Percentiles rank a stretch among this genome's conserved stretches.
Conservation (phyloP, 2,329 filamentous ascomycete genomes). For the Fonsecaea pugnacius region DNA sequence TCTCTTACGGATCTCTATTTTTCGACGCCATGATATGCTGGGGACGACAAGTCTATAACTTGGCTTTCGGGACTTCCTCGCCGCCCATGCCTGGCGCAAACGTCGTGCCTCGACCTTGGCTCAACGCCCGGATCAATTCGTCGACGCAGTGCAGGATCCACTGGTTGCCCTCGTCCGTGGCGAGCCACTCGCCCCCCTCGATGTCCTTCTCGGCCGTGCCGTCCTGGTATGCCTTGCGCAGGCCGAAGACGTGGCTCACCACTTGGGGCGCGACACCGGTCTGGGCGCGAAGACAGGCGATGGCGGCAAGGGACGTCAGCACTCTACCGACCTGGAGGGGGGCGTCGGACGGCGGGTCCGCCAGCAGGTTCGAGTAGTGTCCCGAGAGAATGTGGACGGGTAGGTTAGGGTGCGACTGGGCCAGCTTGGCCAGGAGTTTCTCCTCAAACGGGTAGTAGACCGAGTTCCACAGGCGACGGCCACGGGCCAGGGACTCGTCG, state of each 20-base stretch:
- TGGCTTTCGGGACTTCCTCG: constrained; percentile 45
- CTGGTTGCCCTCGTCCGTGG: constrained; percentile 66
- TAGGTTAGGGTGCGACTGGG: constrained; percentile 76
- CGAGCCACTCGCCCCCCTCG: constrained; percentile 63
- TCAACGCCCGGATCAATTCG: constrained; percentile 58
- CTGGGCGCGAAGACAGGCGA: constrained; percentile 76
- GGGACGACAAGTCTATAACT: constrained; percentile 16
- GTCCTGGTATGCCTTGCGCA: constrained; percentile 75
- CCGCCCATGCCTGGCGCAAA: constrained; percentile 58
- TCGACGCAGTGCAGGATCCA: constrained; percentile 69
- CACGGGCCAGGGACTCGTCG: constrained; percentile 60
- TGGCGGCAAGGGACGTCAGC: constrained; percentile 72
- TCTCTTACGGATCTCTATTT: background rate
- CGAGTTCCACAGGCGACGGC: constrained; percentile 71
- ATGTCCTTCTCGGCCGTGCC: constrained; percentile 60
- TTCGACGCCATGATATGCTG: background rate
- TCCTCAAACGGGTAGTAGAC: constrained; percentile 75
- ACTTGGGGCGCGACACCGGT: constrained; percentile 84
- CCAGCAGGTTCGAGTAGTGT: constrained; percentile 75
- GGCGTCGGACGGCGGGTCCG: constrained; percentile 63
- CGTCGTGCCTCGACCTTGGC: constrained; percentile 55
- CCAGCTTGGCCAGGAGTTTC: constrained; percentile 73
- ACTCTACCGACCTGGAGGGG: constrained; percentile 67
- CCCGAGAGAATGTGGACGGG: constrained; percentile 77
- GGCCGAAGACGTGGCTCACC: constrained; percentile 76